Percentiles rank a stretch among this genome's conserved stretches.
Evolutionary conservation across 2,329 filamentous ascomycete species (phyloP).

Genomic region (Madurella mycetomatis): DNA sequence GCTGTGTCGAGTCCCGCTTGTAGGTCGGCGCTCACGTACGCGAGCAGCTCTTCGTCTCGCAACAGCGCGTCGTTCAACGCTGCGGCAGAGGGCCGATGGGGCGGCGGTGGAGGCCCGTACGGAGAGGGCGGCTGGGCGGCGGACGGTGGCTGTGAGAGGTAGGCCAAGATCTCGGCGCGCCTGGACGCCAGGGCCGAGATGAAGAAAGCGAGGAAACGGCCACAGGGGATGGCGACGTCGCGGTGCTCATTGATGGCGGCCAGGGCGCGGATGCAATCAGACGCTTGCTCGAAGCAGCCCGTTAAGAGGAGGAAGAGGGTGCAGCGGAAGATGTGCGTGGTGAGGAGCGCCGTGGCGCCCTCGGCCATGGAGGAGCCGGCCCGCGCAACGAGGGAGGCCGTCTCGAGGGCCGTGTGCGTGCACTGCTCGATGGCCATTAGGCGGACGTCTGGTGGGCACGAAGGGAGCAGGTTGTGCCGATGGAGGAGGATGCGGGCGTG

Average conservation of each 20-base stretch:
- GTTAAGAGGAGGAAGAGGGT: conserved; percentile 73
- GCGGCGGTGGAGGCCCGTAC: conserved; percentile 18
- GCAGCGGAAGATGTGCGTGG: conserved; percentile 83
- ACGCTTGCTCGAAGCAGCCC: conserved; percentile 67
- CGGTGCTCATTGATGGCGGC: conserved; percentile 66
- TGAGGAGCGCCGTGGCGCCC: conserved; percentile 69
- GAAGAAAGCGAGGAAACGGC: conserved; percentile 79
- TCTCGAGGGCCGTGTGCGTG: conserved; percentile 69
- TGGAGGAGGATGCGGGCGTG: conserved; percentile 81
- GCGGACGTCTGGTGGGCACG: conserved; percentile 61
- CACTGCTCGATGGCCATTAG: conserved; percentile 73
- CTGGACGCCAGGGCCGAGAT: conserved; percentile 59
- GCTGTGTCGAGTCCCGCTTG: conserved; percentile 72
- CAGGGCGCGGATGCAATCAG: conserved; percentile 67
- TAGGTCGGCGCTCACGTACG: conserved; percentile 80
- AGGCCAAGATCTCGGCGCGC: conserved; percentile 42
- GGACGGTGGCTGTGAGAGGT: conserved; percentile 33
- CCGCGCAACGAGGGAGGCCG: conserved; percentile 69
- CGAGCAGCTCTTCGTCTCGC: conserved; percentile 81
- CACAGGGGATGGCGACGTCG: conserved; percentile 71
- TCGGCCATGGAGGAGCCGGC: conserved; percentile 57
- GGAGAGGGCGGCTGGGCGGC: conserved; percentile 27
- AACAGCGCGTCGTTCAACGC: conserved; percentile 35
- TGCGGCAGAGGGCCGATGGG: conserved; percentile 21
- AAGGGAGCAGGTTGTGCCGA: conserved; percentile 78